Evolutionary conservation across 2,329 filamentous ascomycete species (phyloP).

Genomic region (Alternaria sp.): DNA sequence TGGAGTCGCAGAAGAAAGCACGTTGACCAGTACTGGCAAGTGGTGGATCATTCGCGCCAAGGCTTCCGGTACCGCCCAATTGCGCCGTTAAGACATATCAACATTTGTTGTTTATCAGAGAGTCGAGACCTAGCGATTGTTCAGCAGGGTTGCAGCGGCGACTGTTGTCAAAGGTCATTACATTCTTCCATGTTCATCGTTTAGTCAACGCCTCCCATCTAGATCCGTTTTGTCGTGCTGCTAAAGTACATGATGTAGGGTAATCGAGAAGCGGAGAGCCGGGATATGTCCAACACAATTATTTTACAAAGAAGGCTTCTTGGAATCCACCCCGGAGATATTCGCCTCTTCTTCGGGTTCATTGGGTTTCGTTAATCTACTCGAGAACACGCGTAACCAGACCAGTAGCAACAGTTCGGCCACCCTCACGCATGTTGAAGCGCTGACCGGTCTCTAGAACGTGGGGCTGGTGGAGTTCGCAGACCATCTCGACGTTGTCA

Average conservation of each 20-base stretch:
- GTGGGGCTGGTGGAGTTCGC: slow-evolving; percentile 82
- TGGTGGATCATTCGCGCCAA: not conserved
- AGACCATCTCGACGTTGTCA: slow-evolving; percentile 98
- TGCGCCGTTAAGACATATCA: not conserved
- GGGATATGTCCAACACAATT: slow-evolving; percentile 29
- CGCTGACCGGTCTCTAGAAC: slow-evolving; percentile 91
- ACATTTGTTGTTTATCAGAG: not conserved
- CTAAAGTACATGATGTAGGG: slow-evolving; percentile 36
- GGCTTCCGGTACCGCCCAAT: not conserved
- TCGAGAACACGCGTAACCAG: slow-evolving; percentile 50
- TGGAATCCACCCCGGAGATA: slow-evolving; percentile 18
- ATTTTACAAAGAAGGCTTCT: slow-evolving; percentile 33
- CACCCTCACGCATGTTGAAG: slow-evolving; percentile 98
- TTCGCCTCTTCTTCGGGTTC: slow-evolving; percentile 4
- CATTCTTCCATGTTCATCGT: slow-evolving; percentile 27
- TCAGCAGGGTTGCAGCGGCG: not conserved
- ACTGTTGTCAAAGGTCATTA: slow-evolving; percentile 22
- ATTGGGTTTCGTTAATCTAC: slow-evolving; percentile 25
- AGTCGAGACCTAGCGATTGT: not conserved
- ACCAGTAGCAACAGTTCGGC: slow-evolving; percentile 63
- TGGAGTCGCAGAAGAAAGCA: not conserved
- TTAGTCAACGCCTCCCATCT: slow-evolving; percentile 32
- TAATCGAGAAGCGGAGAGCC: slow-evolving; percentile 38
- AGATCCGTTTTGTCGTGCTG: slow-evolving; percentile 34
- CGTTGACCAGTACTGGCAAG: not conserved